A percentile compares a stretch with the other conserved stretches of the same genome.
These are phyloP conservation scores for Russula earlei DNA, from an alignment of 768 basidiomycete species.

Conservation along the genomic window DNA sequence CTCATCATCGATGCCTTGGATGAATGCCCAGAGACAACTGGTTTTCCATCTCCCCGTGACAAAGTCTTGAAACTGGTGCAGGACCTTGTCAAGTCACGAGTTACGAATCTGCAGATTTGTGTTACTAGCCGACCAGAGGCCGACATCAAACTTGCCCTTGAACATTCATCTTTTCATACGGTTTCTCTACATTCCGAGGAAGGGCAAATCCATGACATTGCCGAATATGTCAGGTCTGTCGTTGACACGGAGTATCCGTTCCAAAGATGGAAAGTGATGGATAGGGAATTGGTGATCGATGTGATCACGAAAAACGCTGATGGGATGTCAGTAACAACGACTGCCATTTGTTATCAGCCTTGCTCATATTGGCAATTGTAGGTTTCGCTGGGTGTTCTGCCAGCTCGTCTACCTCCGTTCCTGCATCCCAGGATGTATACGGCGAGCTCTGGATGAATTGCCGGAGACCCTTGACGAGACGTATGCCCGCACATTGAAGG, in stretches of 20 bases:
- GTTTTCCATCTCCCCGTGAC: no score
- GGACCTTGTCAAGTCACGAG: no score
- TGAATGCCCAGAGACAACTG: no score
- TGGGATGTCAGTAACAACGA: not conserved
- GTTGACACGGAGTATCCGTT: not conserved
- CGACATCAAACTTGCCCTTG: not conserved
- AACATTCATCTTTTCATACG: not conserved
- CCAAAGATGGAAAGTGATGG: not conserved
- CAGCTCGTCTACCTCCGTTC: not conserved
- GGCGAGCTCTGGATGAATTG: not conserved
- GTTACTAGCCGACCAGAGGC: not conserved
- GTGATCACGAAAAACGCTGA: not conserved
- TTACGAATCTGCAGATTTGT: not conserved
- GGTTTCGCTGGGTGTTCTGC: not conserved
- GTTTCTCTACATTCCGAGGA: not conserved
- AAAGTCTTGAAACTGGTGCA: no score
- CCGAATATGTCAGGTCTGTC: not conserved
- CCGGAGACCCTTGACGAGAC: not conserved
- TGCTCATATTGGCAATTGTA: not conserved
- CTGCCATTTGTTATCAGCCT: no score
- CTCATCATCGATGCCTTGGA: no score
- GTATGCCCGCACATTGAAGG: not conserved
- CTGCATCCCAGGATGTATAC: not conserved
- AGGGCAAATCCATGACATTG: not conserved
- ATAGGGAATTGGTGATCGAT: not conserved